phyloP scores from a whole-genome alignment of 768 basidiomycete genomes.

The Termitomyces sp. region DNA sequence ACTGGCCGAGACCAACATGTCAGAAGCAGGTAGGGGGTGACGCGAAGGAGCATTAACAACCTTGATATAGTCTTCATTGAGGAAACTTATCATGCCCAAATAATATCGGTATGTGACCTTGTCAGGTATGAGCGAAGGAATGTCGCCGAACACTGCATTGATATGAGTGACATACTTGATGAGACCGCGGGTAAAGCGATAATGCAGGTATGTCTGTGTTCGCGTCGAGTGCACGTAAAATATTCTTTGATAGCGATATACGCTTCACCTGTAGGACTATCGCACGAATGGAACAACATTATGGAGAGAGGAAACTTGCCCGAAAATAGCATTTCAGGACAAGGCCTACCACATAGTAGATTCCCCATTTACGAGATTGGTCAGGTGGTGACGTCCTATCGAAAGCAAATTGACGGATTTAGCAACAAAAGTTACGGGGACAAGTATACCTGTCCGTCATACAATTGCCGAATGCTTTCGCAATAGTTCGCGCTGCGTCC shows the following conservation, averaged over 20 bases:
- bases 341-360: conserved; percentile 88
- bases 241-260: conserved; percentile 88
- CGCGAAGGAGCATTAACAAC: conserved; percentile 28
- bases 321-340: conserved; percentile 94
- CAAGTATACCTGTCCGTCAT: conserved; percentile 59
- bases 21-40: neutral
- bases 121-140: conserved; percentile 12
- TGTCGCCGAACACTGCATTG: neutral
- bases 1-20: conserved; percentile 31
- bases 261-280: conserved; percentile 62
- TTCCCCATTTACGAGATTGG: conserved; percentile 82
- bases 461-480: conserved; percentile 86
- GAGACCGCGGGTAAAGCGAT: conserved; percentile 69
- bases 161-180: conserved; percentile 53
- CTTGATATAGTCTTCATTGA: conserved; percentile 88
- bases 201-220: conserved; percentile 83
- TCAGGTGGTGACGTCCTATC: conserved; percentile 59
- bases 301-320: conserved; percentile 37
- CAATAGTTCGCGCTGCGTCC: conserved; percentile 79
- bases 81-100: conserved; percentile 88
- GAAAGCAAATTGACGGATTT: neutral
- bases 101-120: conserved; percentile 95
- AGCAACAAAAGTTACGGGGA: neutral
- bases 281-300: neutral
- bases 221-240: conserved; percentile 82